Base-by-base conservation (phyloP, 2,329 filamentous ascomycete species). In the Ceratocystis alfenasii region DNA sequence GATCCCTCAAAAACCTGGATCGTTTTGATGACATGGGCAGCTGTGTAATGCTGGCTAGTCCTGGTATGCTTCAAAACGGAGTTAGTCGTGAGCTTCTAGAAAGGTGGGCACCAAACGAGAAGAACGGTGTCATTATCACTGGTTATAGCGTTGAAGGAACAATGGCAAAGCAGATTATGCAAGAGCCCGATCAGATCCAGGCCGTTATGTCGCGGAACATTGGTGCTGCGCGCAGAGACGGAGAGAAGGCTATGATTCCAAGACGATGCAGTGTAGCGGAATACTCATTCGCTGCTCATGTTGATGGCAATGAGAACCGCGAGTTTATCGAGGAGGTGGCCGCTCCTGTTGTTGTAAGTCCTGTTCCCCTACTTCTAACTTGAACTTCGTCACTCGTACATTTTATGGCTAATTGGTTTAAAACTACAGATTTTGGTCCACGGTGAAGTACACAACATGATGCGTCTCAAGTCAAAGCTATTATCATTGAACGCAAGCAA, bases 141-240 rank as follows among this genome's bases (percentile, higher is more conserved):
- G 94, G 94, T 73, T 99, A 99, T 77, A 96, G 91, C 68, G 93
- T 99, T 6, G 94, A 99, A 76, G 94, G 94, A 5, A 99, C 94
- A 0, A 97, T 99, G 93, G 94, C 91, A 2, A 93, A 96, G 75
- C 86, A 94, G 71, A 89, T 99, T 69, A 87, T 97, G 77, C 90
- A 93, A 70, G 94, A 97, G 73, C 94, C 94, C 0, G 92, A 96
- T 68, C 87, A 91, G 72, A 97, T 99, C 67, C 91, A 91, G 68
- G 93, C 93, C 0, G 88, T 97, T 71, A 97, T 96, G 87, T 90
- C 87, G 53, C 81, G 88, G 66, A 85, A 83, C 71, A 81, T 82
- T 36, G 85, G 83, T 0, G 83, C 82, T 1, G 83, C 85, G 53
- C 81, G 86, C 33, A 79, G 86, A 67, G 89, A 92, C 55, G 83